Evolutionary conservation across 345 rosid species (phyloP).

Genomic region (Brassica carinata): DNA sequence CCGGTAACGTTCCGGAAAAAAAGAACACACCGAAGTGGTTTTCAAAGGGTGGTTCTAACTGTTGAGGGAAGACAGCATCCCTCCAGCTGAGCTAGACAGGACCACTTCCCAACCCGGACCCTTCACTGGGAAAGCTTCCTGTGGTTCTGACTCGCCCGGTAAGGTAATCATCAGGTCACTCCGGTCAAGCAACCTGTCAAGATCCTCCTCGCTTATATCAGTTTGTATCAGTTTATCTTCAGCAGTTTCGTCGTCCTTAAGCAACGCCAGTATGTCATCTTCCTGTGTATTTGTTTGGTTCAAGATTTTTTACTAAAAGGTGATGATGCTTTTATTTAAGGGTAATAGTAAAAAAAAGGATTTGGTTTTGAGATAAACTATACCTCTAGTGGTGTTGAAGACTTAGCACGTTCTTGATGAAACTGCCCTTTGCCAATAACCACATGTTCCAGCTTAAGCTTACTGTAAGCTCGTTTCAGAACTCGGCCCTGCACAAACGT

Average conservation of each 20-base stretch:
- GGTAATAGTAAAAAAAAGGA: background rate
- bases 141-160: slow-evolving; percentile 22
- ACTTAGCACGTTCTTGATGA: slow-evolving; percentile 73
- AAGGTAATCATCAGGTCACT: slow-evolving; percentile 57
- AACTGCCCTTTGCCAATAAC: slow-evolving; percentile 93
- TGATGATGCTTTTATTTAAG: background rate
- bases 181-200: slow-evolving; percentile 71
- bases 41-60: slow-evolving; percentile 42
- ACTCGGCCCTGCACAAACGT: slow-evolving; percentile 67
- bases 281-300: slow-evolving; percentile 52
- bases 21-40: slow-evolving; percentile 18
- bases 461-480: slow-evolving; percentile 83
- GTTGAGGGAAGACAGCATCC: slow-evolving; percentile 80
- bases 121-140: slow-evolving; percentile 53
- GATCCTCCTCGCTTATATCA: slow-evolving; percentile 75
- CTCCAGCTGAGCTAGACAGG: slow-evolving; percentile 64
- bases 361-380: background rate
- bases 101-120: slow-evolving; percentile 99
- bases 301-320: slow-evolving; percentile 2
- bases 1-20: slow-evolving; percentile 18
- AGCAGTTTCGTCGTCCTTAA: slow-evolving; percentile 73
- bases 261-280: slow-evolving; percentile 74
- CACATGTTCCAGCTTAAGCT: slow-evolving; percentile 96
- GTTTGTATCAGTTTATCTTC: slow-evolving; percentile 93
- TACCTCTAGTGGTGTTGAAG: slow-evolving; percentile 53